Evolutionary conservation across 331 rosid genomes (phyloP).

Genomic region (Pyrus hybrid): DNA sequence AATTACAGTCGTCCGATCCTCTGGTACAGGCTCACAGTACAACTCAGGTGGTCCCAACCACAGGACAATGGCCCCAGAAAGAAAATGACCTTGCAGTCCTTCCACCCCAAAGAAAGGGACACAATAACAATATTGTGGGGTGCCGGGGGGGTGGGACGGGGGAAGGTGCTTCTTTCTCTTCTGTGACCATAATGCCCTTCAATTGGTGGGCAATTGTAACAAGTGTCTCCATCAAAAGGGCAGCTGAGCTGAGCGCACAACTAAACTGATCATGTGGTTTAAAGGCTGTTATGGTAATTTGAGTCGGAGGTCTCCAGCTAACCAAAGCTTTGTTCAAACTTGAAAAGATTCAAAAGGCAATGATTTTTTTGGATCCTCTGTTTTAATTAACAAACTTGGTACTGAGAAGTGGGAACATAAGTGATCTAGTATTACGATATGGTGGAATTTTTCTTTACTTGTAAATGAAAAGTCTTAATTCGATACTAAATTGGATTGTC

Average conservation of each 20-base stretch:
- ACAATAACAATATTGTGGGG: background rate
- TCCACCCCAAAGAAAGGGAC: slow-evolving; percentile 18
- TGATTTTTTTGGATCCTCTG: background rate
- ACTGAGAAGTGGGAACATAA: no score
- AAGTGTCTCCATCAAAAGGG: background rate
- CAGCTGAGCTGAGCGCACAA: no score
- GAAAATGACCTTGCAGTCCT: slow-evolving; percentile 21
- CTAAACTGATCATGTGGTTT: background rate
- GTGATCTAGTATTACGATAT: accelerated
- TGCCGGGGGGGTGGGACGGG: no score
- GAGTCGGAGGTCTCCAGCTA: slow-evolving; percentile 6
- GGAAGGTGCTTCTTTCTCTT: background rate
- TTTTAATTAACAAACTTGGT: background rate
- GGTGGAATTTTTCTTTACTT: no score
- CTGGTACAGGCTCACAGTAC: background rate
- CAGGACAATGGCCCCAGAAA: slow-evolving; percentile 6
- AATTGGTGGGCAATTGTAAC: background rate
- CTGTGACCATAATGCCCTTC: background rate
- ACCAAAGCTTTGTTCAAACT: background rate
- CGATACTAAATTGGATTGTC: accelerated
- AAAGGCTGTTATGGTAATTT: slow-evolving; percentile 5
- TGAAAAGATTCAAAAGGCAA: slow-evolving; percentile 4
- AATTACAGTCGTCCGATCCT: background rate
- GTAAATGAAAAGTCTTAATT: accelerated
- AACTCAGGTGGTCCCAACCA: slow-evolving; percentile 7